Evolutionary conservation across 768 basidiomycete genomes (phyloP), one percentile per base, ranked within the genome.

Genomic region (Galerina sulciceps): DNA sequence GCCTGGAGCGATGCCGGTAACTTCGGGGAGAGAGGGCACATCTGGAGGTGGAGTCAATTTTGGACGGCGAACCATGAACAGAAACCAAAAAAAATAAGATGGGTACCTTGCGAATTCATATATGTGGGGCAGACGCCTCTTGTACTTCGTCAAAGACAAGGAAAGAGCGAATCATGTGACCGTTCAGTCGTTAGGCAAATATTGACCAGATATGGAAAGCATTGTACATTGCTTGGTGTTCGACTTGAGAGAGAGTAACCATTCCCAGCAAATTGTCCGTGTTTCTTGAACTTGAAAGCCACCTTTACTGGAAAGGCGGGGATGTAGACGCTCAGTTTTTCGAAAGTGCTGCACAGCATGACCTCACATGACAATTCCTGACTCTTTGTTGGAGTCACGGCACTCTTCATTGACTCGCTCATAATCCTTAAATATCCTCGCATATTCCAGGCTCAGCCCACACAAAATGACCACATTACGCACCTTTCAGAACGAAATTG

Each of bases 401-500:
- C 35, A 35, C 18, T 36, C 40, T 56, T 20, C n/a, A 17, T 53
- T 64, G 63, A 64, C 59, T 64, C 63, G 56, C 54, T 17, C 31
- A 35, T 17, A 36, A 17, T 36, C 40, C 10, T 46, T 50, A 41
- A 41, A 53, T 49, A 57, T 48, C 26, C 43, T 37, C 42, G 35
- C 22, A 14, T 51, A 40, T 44, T 40, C 31, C 22, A 36, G 34
- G 2, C 18, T 41, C 35, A 11, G 26, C 18, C 26, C 34, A 34
- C 53, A 55, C 43, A 41, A 60, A 71, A 85, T 85, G 84, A 79
- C 84, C 14, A 83, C 76, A 54, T 72, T 87, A 64, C 81, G 83
- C 38, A 81, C 80, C 14, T 88, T 89, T 65, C 91, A 93, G 72
- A 81, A 74, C 65, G 90, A 91, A 73, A 93, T 93, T 60, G 87